Evolutionary conservation across 2,329 filamentous ascomycete species (phyloP).

Genomic region (Neocatenulostroma microsporum): DNA sequence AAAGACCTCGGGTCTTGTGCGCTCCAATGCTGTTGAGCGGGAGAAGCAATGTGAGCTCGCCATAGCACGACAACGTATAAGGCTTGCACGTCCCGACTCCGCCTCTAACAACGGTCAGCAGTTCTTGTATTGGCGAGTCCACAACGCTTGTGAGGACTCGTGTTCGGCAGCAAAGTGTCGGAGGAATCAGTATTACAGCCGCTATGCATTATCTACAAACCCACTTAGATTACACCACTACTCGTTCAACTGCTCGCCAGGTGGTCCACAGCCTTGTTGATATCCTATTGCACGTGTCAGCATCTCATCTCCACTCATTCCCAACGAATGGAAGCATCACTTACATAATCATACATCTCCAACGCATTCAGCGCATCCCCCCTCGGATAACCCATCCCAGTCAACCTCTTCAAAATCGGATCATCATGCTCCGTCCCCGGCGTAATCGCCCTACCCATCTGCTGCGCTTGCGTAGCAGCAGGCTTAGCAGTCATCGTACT

Average conservation of each 20-base stretch:
- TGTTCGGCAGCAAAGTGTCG: too few relatives aligned
- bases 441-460: conserved; percentile 61
- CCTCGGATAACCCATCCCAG: conserved; percentile 78
- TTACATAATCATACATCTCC: conserved; percentile 85
- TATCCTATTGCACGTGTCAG: background rate
- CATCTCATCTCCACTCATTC: background rate
- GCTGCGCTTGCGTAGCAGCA: conserved; percentile 2
- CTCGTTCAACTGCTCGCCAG: conserved; percentile 1
- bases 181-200: too few relatives aligned
- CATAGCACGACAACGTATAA: too few relatives aligned
- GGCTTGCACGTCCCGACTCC: too few relatives aligned
- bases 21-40: too few relatives aligned
- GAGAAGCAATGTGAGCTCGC: too few relatives aligned
- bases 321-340: background rate
- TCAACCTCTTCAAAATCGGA: conserved; percentile 80
- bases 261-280: conserved; percentile 3
- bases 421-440: conserved; percentile 78
- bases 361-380: conserved; percentile 67
- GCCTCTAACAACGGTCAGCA: too few relatives aligned
- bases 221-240: too few relatives aligned
- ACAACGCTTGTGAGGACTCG: too few relatives aligned
- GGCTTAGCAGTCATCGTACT: conserved; percentile 3
- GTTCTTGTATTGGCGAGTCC: too few relatives aligned
- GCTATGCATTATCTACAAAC: too few relatives aligned
- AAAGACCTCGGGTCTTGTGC: too few relatives aligned